Base-by-base conservation (phyloP, 169 alveolate genomes). In the Plasmodium gaboni region DNA sequence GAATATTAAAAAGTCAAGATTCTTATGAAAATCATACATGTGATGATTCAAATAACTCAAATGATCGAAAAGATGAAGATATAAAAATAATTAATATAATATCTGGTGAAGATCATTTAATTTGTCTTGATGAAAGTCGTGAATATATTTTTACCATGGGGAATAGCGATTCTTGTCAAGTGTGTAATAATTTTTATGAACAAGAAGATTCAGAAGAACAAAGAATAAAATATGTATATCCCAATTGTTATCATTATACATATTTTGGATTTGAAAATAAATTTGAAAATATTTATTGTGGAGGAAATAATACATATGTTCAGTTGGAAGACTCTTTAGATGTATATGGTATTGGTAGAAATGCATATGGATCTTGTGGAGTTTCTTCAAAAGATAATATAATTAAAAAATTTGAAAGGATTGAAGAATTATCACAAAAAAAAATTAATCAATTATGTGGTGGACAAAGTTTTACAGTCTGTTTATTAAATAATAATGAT, bases 381-480 rank as follows among this genome's bases (percentile, higher is more conserved):
- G 86, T 89, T 2, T 92, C 92, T 17, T 46, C 91, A 38, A 93
- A 85, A 24, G 95, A 93, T 32, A 72, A 70, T 24, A 61, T 85
- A 8, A 76, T 93, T 6, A 74, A 74, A 59, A 64, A 88, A 1
- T 92, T 93, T 17, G 73, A 69, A 26, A 95, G 90, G 73, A 71
- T 94, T 71, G 12, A 53, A 51, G 88, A 92, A 28, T 68, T 90
- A 48, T 92, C 94, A 8, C 92, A 89, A 10, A 70, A 85, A 61
- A 88, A 91, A 59, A 90, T 95, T 9, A 65, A 70, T 17, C 89
- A 92, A 22, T 70, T 95, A 10, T 92, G 93, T 42, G 97, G 97
- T n/a, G 97, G 97, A 9, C 97, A 95, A 73, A 95, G 92, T 71
- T 95, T 94, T 73, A 89, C 97, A 19, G 92, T 94, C n/a, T 92